Evolutionary conservation across 176 grass and related monocot genomes (phyloP).

Genomic region (Alloteropsis semialata): DNA sequence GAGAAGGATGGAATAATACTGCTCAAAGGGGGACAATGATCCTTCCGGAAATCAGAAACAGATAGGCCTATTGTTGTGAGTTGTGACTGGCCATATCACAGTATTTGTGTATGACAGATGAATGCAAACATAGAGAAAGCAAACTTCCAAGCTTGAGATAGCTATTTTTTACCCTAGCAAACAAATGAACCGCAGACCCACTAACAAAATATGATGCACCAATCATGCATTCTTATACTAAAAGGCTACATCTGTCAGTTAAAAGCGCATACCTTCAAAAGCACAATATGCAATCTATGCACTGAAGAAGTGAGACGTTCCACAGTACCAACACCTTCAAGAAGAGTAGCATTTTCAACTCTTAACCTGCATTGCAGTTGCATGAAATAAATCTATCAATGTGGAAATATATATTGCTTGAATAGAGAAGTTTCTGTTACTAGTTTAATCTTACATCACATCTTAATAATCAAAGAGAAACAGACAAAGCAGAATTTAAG

Average conservation of each 20-base stretch:
- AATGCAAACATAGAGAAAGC: not conserved
- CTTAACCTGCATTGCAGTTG: slow-evolving; percentile 57
- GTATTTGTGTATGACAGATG: not conserved
- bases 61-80: not conserved
- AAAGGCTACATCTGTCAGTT: not conserved
- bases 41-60: not conserved
- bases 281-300: slow-evolving; percentile 72
- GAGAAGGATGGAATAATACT: not conserved
- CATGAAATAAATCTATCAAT: slow-evolving; percentile 29
- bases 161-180: not conserved
- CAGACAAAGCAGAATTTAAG: not conserved
- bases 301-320: slow-evolving; percentile 75
- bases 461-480: not conserved
- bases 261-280: slow-evolving; percentile 61
- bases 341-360: slow-evolving; percentile 80
- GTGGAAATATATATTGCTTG: slow-evolving; percentile 3
- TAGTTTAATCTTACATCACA: not conserved
- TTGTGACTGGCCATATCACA: not conserved
- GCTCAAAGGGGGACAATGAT: not conserved
- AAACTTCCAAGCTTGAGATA: not conserved
- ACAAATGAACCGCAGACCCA: not conserved
- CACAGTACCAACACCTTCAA: slow-evolving; percentile 73
- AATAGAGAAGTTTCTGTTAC: not conserved
- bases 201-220: not conserved
- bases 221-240: not conserved